Evolutionary conservation across 2,329 filamentous ascomycete species (phyloP).

Genomic region (Fonsecaea monophora): DNA sequence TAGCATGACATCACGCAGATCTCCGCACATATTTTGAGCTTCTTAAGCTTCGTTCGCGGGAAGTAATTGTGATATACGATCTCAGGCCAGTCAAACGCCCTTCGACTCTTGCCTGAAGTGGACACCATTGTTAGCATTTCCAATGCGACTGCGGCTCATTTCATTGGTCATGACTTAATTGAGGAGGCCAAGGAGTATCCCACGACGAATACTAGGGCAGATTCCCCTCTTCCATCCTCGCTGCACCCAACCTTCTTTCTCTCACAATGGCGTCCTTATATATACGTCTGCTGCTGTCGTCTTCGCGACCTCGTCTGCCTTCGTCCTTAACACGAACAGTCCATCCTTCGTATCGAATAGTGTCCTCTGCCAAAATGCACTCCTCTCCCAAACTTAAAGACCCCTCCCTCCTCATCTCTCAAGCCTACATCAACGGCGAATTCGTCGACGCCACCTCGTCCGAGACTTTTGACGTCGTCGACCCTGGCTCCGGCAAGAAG

Average conservation of each 20-base stretch:
- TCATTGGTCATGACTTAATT: constrained; percentile 12
- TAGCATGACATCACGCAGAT: constrained; percentile 15
- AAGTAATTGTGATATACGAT: constrained; percentile 11
- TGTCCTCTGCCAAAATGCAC: constrained; percentile 39
- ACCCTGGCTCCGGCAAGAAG: constrained; percentile 80
- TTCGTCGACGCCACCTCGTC: constrained; percentile 86
- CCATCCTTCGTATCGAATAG: constrained; percentile 29
- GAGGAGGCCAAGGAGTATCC: neutral
- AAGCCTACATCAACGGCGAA: constrained; percentile 88
- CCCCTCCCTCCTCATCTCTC: constrained; percentile 80
- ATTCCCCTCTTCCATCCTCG: neutral
- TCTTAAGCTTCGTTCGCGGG: constrained; percentile 1
- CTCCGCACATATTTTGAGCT: constrained; percentile 1
- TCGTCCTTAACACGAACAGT: constrained; percentile 14
- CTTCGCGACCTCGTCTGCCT: constrained; percentile 31
- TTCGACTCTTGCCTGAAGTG: constrained; percentile 13
- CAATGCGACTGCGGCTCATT: neutral
- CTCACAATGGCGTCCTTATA: constrained; percentile 31
- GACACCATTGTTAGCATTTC: neutral
- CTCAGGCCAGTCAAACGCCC: constrained; percentile 7
- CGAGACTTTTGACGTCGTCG: constrained; percentile 88
- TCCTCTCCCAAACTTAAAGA: constrained; percentile 67
- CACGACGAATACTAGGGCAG: constrained; percentile 3
- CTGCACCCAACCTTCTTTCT: neutral
- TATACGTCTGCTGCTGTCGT: constrained; percentile 29